These are phyloP conservation scores for Neoboletus brunneissimus DNA, from an alignment of 768 basidiomycete species.

Conservation along the genomic window DNA sequence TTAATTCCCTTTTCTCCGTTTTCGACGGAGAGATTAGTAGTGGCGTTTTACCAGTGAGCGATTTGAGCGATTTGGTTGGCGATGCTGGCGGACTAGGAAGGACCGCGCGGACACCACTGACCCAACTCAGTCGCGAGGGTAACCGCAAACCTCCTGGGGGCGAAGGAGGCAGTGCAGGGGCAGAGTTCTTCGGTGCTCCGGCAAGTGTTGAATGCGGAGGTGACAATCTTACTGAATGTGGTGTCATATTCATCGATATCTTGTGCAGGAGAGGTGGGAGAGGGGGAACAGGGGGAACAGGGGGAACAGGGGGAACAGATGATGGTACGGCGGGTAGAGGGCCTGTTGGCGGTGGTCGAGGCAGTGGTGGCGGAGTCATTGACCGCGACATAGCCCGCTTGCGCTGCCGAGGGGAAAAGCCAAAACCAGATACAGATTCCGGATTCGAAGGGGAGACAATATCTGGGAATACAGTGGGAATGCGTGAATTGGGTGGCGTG, in stretches of 20 bases:
- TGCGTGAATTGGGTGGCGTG: slow-evolving; percentile 5
- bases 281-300: slow-evolving; percentile 25
- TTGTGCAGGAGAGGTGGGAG: slow-evolving; percentile 25
- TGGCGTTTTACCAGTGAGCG: slow-evolving; percentile 3
- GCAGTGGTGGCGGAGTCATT: slow-evolving; percentile 24
- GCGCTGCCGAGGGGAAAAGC: slow-evolving; percentile 18
- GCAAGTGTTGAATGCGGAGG: slow-evolving; percentile 8
- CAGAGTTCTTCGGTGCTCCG: slow-evolving; percentile 2
- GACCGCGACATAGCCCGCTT: slow-evolving; percentile 26
- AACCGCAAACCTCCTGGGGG: slow-evolving; percentile 31
- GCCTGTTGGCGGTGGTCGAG: slow-evolving; percentile 28
- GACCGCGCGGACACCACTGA: slow-evolving; percentile 24
- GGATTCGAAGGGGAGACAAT: not conserved
- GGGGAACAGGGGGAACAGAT: slow-evolving; percentile 23
- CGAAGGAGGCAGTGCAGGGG: slow-evolving; percentile 23
- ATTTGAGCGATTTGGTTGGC: slow-evolving; percentile 18
- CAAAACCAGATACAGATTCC: slow-evolving; percentile 20
- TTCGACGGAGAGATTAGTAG: slow-evolving; percentile 6
- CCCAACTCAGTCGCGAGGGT: slow-evolving; percentile 32
- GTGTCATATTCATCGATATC: slow-evolving; percentile 8
- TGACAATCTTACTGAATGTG: slow-evolving; percentile 2
- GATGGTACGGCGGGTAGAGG: slow-evolving; percentile 31
- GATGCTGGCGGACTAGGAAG: slow-evolving; percentile 33
- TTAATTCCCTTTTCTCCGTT: slow-evolving; percentile 10
- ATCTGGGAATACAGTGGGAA: slow-evolving; percentile 3